Evolutionary conservation across 192 early-diverging fungal genomes (phyloP).

Genomic region (Lobosporangium transversale): DNA sequence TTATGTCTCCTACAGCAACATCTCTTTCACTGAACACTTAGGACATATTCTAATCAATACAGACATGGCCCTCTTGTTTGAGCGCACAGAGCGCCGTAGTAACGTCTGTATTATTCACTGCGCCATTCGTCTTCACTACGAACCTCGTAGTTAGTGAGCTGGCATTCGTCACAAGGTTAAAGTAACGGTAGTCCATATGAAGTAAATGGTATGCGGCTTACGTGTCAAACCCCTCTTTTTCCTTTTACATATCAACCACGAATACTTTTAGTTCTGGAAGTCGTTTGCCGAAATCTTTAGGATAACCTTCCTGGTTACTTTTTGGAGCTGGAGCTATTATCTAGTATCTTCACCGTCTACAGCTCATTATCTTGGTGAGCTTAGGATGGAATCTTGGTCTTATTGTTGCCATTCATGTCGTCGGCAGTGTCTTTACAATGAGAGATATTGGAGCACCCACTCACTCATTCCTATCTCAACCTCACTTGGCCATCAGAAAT

Average conservation of each 20-base stretch:
- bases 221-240: no score
- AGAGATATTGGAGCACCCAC: no score
- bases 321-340: conserved; percentile 76
- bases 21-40: no score
- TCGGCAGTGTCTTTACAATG: conserved; percentile 71
- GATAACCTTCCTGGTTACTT: conserved; percentile 71
- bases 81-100: conserved; percentile 32
- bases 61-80: conserved; percentile 49
- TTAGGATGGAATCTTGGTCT: conserved; percentile 74
- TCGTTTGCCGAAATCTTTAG: conserved; percentile 80
- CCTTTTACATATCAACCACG: no score
- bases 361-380: conserved; percentile 57
- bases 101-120: not conserved
- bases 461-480: not conserved
- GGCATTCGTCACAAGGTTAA: conserved; percentile 51
- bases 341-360: conserved; percentile 37
- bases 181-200: no score
- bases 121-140: conserved; percentile 8
- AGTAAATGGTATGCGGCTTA: no score
- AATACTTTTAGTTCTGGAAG: conserved; percentile 49
- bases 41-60: no score
- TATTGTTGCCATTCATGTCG: conserved; percentile 68
- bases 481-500: not conserved
- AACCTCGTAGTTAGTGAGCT: conserved; percentile 40
- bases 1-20: no score